Conservation (phyloP, 2,329 filamentous ascomycete genomes). For the Herpotrichia juniperi region DNA sequence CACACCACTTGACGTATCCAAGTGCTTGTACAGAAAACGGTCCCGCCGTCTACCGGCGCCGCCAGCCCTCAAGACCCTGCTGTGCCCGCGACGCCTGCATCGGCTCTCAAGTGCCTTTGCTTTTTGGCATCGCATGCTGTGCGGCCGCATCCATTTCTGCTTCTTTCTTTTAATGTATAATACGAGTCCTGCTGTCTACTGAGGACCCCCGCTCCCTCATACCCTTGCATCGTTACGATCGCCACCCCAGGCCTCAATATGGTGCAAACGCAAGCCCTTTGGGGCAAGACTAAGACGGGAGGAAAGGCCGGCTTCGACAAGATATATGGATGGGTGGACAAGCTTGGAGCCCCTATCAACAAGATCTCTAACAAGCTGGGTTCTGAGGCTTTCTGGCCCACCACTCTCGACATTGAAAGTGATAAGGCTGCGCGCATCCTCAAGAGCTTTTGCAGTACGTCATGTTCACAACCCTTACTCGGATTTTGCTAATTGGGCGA, state of each 20-base stretch:
- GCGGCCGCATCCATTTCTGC: constrained; percentile 5
- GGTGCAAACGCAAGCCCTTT: constrained; percentile 26
- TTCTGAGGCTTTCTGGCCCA: constrained; percentile 83
- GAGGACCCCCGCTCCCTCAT: constrained; percentile 16
- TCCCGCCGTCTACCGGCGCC: constrained; percentile 29
- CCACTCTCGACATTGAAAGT: constrained; percentile 83
- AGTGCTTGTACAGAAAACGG: constrained; percentile 22
- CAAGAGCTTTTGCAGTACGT: constrained; percentile 85
- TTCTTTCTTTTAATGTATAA: constrained; percentile 11
- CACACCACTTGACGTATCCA: constrained; percentile 28
- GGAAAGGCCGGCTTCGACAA: constrained; percentile 68
- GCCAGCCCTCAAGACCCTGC: constrained; percentile 7
- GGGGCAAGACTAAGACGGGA: constrained; percentile 42
- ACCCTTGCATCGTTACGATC: constrained; percentile 7
- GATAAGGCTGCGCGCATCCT: constrained; percentile 91
- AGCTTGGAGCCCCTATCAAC: constrained; percentile 78
- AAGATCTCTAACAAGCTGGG: constrained; percentile 81
- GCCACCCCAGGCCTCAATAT: constrained; percentile 20
- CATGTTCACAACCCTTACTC: constrained; percentile 23
- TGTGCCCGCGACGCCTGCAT: constrained; percentile 5
- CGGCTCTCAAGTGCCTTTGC: constrained; percentile 2
- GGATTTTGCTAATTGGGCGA: constrained; percentile 21
- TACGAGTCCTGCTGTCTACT: constrained; percentile 4
- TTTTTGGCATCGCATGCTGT: constrained; percentile 9
- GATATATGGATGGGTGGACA: constrained; percentile 70